Conservation (phyloP, 169 alveolate species). For the Plasmodium knowlesi region DNA sequence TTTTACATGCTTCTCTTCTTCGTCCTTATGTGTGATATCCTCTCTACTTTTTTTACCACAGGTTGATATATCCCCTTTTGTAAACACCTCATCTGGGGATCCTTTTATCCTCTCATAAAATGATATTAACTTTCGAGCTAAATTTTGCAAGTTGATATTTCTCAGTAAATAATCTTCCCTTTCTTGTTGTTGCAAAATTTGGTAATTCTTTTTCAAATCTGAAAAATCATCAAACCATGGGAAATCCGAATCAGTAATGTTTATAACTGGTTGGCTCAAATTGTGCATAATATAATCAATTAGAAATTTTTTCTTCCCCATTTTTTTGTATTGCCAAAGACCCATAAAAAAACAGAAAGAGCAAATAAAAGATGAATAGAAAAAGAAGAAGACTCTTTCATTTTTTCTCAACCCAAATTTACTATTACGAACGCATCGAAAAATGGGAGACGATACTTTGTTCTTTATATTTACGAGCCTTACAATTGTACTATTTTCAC, state of each 20-base stretch:
- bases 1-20: background rate
- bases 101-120: slow-evolving; percentile 9
- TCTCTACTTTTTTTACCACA: background rate
- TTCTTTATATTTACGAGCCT: slow-evolving; percentile 81
- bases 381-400: slow-evolving; percentile 80
- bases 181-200: slow-evolving; percentile 22
- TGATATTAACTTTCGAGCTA: background rate
- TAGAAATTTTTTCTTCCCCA: slow-evolving; percentile 83
- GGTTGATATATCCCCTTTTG: background rate
- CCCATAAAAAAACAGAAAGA: slow-evolving; percentile 82
- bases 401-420: slow-evolving; percentile 89
- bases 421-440: slow-evolving; percentile 82
- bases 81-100: background rate
- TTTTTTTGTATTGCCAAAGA: slow-evolving; percentile 87
- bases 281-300: slow-evolving; percentile 78
- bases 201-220: slow-evolving; percentile 20
- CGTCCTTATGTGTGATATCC: background rate
- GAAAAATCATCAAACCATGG: slow-evolving; percentile 64
- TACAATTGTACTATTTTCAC: slow-evolving; percentile 86
- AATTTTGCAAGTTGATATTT: background rate
- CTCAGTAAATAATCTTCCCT: background rate
- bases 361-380: slow-evolving; percentile 77
- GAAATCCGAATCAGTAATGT: slow-evolving; percentile 31
- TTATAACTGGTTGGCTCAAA: slow-evolving; percentile 71
- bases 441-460: slow-evolving; percentile 86